Percentiles rank a stretch among this genome's conserved stretches.
Evolutionary conservation across 257 asterid species (phyloP).

Genomic region (Primulina eburnea): DNA sequence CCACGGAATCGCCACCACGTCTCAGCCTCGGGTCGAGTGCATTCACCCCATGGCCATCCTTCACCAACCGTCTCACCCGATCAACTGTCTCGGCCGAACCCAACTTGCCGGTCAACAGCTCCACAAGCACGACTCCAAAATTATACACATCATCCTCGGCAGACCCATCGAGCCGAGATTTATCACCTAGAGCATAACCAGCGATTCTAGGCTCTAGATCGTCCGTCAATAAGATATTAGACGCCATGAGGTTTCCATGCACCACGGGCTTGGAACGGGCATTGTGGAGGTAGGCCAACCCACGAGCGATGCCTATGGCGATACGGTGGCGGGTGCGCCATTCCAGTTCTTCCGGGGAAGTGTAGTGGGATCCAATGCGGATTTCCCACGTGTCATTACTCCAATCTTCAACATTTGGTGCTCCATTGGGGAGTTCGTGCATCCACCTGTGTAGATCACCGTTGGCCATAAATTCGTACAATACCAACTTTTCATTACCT

Average conservation of each 20-base stretch:
- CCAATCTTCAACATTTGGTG: conserved; percentile 83
- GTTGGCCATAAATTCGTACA: conserved; percentile 82
- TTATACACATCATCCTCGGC: conserved; percentile 63
- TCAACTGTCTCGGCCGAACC: conserved; percentile 46
- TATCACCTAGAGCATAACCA: conserved; percentile 51
- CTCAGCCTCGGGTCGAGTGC: conserved; percentile 65
- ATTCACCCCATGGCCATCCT: conserved; percentile 51
- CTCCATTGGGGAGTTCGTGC: conserved; percentile 82
- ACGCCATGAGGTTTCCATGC: conserved; percentile 66
- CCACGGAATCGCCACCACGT: conserved; percentile 47
- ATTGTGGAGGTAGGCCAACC: conserved; percentile 89
- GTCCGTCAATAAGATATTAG: conserved; percentile 65
- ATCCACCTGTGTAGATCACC: conserved; percentile 96
- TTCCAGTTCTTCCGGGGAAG: conserved; percentile 59
- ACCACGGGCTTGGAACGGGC: conserved; percentile 80
- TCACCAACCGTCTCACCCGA: conserved; percentile 56
- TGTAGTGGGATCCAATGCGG: conserved; percentile 33
- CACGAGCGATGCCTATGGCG: conserved; percentile 95
- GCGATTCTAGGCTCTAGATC: conserved; percentile 78
- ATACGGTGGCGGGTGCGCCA: conserved; percentile 99
- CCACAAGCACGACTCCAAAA: conserved; percentile 72
- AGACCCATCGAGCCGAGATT: conserved; percentile 34
- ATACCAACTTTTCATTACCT: conserved; percentile 82
- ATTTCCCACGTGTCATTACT: conserved; percentile 89
- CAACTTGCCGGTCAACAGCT: conserved; percentile 55